Base-by-base conservation (phyloP, 2,329 filamentous ascomycete genomes). In the Ophiostoma populinum region DNA sequence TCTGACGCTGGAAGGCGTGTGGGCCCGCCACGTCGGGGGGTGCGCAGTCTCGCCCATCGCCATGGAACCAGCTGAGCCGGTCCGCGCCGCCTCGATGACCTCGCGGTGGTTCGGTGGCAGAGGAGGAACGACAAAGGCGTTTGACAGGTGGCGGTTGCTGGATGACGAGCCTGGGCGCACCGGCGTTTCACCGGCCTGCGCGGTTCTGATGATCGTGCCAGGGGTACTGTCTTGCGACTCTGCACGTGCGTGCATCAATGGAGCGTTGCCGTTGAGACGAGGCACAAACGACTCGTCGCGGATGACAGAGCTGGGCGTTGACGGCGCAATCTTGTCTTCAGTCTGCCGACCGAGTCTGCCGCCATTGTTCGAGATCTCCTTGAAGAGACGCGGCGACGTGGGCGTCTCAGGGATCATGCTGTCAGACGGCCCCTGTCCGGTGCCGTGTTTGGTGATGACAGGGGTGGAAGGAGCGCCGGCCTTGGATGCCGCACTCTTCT, bases 101-200 rank as follows among this genome's bases (percentile, higher is more conserved):
- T 90, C 72, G 45, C 73, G 80, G 53, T 93, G 85, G 51, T 94
- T 86, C 10, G 63, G 47, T 26, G 86, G 87, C 39, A 94, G 62
- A 21, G 85, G 85, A 24, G 83, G 83, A 60, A 58, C 50, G 20
- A 57, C 53, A 13, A 18, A 31, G 24, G 56, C 52, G 2, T 54
- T 41, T 9, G 56, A 56, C 24, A 47, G 17, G 6, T 31, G 51
- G 20, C 54, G 69, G 30, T 67, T 65, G 53, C 85, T 93, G 24
- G 70, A 62, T 27, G 80, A 67, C 53, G 83, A 94, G 25, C 67
- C 67, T 24, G 83, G 82, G 44, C 83, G 68, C n/a, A n/a, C n/a
- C n/a, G n/a, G 41, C 55, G 61, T 13, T 3, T 16, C 34, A 11
- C 63, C 61, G 3, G 43, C 40, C 19, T 48, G 46, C 46, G 50